Evolutionary conservation across 371 early-diverging fungal genomes (phyloP), one percentile per base, ranked within the genome.

Genomic region (Circinella umbellata): DNA sequence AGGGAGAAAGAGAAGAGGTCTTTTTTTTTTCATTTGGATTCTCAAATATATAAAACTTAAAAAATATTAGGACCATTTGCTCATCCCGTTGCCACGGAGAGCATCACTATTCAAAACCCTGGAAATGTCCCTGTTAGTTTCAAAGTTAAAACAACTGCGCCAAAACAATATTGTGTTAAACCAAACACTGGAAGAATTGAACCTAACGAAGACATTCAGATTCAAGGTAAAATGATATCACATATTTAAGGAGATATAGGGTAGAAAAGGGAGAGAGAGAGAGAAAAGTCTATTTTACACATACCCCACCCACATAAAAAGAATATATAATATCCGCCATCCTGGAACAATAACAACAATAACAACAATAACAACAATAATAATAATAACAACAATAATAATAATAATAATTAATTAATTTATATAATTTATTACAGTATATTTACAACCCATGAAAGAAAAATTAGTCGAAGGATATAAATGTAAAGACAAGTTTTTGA

Each of bases 81-180:
- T 68, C 69, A 77, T 57, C 57, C 57, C 35, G 82, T 87, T 64
- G 84, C 86, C 38, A 85, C 85, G 60, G 80, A 80, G 68, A 73
- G 70, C 14, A 73, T 94, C 57, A 60, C 63, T 5, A 79, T 95
- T 62, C 70, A 67, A 7, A 95, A 95, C 79, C 75, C 83, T 37
- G 77, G 82, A 69, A 80, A 82, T 60, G 75, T 80, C 20, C 79
- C 89, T 10, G 73, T 91, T 57, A 91, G 91, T 42, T 97, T 94
- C 84, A 96, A 97, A 77, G 91, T 97, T 72, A 95, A 96, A 73
- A 97, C 97, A 3, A 97, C 97, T 0, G 94, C 95, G 1, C 98
- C 98, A 27, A 94, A 93, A 78, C 88, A 93, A 63, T 97, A 95
- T 77, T 93, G 93, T 75, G 94, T 97, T 49, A 90, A 94, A 42